Evolutionary conservation across 257 asterid genomes (phyloP).

Genomic region (Solanum gandarillasii): DNA sequence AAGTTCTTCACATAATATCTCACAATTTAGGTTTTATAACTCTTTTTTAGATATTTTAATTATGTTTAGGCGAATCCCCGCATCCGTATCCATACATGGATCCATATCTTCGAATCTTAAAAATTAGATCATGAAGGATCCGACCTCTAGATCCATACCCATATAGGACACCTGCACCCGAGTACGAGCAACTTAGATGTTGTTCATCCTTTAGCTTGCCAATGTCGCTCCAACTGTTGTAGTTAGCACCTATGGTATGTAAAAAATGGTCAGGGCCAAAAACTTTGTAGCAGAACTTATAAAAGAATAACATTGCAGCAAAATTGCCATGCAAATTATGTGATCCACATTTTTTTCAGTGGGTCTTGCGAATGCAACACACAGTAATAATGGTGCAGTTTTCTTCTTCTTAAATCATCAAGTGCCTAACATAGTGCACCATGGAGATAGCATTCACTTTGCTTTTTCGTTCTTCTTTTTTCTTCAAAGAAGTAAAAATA

Average conservation of each 20-base stretch:
- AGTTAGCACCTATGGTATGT: not conserved
- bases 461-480: not conserved
- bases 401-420: not conserved
- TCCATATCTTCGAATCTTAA: too few relatives aligned
- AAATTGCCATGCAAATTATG: not conserved
- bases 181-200: not conserved
- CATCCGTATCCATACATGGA: too few relatives aligned
- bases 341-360: not conserved
- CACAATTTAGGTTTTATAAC: too few relatives aligned
- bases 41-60: too few relatives aligned
- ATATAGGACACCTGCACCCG: too few relatives aligned
- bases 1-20: too few relatives aligned
- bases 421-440: not conserved
- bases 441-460: not conserved
- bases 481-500: not conserved
- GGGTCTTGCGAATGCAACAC: not conserved
- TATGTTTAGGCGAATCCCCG: too few relatives aligned
- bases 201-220: not conserved
- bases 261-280: not conserved
- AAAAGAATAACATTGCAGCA: not conserved
- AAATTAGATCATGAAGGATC: too few relatives aligned
- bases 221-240: not conserved
- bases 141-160: too few relatives aligned
- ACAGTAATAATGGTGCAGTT: not conserved
- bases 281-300: not conserved